Conservation (phyloP, 176 grass and related monocot genomes). For the Bromus sterilis region DNA sequence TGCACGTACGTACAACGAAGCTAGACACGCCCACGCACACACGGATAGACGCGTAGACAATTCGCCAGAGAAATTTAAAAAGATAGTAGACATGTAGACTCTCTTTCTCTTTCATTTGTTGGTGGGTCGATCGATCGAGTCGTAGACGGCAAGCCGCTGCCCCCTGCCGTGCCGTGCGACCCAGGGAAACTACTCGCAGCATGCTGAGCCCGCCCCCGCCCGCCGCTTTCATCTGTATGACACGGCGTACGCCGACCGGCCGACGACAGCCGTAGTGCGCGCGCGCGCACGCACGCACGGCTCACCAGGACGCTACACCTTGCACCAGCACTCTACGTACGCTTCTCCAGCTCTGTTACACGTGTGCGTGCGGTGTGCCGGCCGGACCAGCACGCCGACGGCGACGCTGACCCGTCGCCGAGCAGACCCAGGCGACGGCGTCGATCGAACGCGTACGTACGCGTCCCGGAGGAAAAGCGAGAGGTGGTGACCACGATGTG, state of each 20-base stretch:
- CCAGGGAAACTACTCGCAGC: conserved; percentile 22
- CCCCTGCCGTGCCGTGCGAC: conserved; percentile 18
- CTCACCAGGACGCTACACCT: no score
- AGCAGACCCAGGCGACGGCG: neutral
- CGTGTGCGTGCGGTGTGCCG: no score
- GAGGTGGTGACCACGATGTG: neutral
- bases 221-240: neutral
- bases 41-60: neutral
- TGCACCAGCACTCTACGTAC: no score
- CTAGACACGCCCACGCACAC: neutral
- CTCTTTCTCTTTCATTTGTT: neutral
- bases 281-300: neutral
- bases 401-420: neutral
- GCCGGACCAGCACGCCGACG: no score
- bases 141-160: conserved; percentile 20
- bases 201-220: no score
- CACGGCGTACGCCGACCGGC: neutral
- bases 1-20: neutral
- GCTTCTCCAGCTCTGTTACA: no score
- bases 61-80: neutral
- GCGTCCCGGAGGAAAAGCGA: neutral
- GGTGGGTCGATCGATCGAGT: neutral
- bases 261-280: no score
- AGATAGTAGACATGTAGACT: neutral
- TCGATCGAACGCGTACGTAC: neutral